Base-by-base conservation (phyloP, 768 basidiomycete species). In the Amylocystis lapponica region DNA sequence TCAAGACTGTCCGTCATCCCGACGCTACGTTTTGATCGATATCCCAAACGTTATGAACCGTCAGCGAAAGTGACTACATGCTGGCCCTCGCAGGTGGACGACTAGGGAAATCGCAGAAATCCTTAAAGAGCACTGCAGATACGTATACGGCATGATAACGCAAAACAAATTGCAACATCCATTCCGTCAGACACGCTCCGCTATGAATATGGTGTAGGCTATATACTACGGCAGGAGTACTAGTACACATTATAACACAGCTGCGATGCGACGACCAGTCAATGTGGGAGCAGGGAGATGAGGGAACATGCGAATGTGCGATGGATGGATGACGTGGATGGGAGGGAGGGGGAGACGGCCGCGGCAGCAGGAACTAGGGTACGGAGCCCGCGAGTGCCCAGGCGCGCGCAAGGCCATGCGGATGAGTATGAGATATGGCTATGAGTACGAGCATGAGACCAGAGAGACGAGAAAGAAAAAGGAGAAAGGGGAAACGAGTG, bases 191-290 rank as follows among this genome's bases (percentile, higher is more conserved):
- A n/a, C n/a, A n/a, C n/a, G n/a, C n/a, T n/a, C n/a, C n/a, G n/a
- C n/a, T n/a, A n/a, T n/a, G n/a, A n/a, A n/a, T n/a, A n/a, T n/a
- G n/a, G n/a, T n/a, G 27, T 17, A 41, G 32, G 35, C 39, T 53
- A 53, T 41, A 44, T 45, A 49, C 52, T 44, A 47, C 35, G 29
- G 27, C 27, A 6, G 29, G 33, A 23, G 12, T 53, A 49, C 41
- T 41, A 37, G 43, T 53, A 53, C 52, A 53, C 39, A 52, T 49
- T 53, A 53, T 53, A 49, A 43, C 46, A 36, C 33, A 39, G 20
- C 38, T 40, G 27, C 27, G 34, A 19, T 22, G 42, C n/a, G 45
- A 23, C 22, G 44, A 27, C 3, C 23, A 30, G 27, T 42, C 44
- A 51, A 31, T 41, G 37, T 19, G 20, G 17, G 19, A 12, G 17